Base-by-base conservation (phyloP, 2,329 filamentous ascomycete genomes). In the Cryphonectria carpinicola region DNA sequence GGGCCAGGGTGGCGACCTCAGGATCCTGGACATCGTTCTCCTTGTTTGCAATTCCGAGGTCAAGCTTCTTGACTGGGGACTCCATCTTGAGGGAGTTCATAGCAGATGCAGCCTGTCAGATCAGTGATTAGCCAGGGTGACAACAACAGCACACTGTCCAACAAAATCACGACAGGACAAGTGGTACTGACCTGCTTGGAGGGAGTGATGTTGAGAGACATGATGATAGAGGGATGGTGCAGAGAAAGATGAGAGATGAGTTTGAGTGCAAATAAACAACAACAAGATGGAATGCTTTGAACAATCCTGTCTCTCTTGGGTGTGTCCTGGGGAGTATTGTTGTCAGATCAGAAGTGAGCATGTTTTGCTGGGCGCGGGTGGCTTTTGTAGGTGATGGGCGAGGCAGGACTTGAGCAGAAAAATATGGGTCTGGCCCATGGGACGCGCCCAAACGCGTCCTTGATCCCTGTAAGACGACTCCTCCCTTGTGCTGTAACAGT, bases 61-160 rank as follows among this genome's bases (percentile, higher is more conserved):
- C 87, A 75, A 96, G 89, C 88, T 97, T 97, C 91, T 97, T 97
- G 74, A 92, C 84, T 62, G 95, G 94, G 0, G 94, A 96, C 76
- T 97, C 93, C 90, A 98, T 97, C 84, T 95, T 97, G 81, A 98
- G 88, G 76, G 89, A 90, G 82, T 96, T 91, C 79, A 98, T 92
- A 77, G 90, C 94, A 78, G 93, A 91, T 78, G 94, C 93, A 85
- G 92, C 92, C 95, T 98, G 80, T 74, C 63, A 65, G 70, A 54
- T 73, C 69, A 72, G 66, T 68, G 70, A 76, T 84, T 81, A 84
- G 81, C 67, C 69, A 10, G 65, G 69, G 67, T 64, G 56, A 13
- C 56, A 73, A 73, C 72, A 66, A 66, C 65, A 70, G 49, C 56
- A 73, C 65, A 74, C 67, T 74, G 71, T 74, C 67, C 67, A 46